Evolutionary conservation across 768 basidiomycete genomes (phyloP).

Genomic region (Hirschioporus abietinus): DNA sequence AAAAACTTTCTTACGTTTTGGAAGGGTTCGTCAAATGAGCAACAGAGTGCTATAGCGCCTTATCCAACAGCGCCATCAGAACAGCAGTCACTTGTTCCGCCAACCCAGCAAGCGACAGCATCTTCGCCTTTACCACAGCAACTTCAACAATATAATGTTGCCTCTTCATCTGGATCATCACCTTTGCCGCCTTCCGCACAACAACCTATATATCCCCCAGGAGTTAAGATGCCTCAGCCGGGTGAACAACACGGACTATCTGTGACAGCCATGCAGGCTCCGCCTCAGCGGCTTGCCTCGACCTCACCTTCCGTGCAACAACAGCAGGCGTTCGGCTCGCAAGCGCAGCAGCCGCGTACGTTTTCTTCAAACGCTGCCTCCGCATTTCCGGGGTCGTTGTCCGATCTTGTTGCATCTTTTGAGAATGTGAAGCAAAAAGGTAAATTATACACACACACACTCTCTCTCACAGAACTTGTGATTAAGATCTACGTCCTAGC

Average conservation of each 20-base stretch:
- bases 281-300: background rate
- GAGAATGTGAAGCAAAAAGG: constrained; percentile 97
- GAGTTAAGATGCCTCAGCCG: constrained; percentile 50
- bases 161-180: constrained; percentile 22
- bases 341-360: constrained; percentile 13
- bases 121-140: constrained; percentile 48
- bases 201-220: constrained; percentile 59
- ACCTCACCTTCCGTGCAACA: constrained; percentile 16
- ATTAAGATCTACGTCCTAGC: constrained; percentile 24
- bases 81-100: constrained; percentile 28
- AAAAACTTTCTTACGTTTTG: background rate
- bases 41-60: background rate
- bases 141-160: constrained; percentile 30
- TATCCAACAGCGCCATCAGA: background rate
- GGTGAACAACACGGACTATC: constrained; percentile 8
- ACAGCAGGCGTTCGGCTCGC: constrained; percentile 25
- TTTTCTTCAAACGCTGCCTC: constrained; percentile 25
- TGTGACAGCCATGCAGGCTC: background rate
- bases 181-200: constrained; percentile 23
- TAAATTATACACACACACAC: no score
- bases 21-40: background rate
- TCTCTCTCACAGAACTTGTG: background rate
- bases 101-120: constrained; percentile 18
- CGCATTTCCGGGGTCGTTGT: constrained; percentile 78
- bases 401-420: constrained; percentile 90